Percentiles rank a stretch among this genome's conserved stretches.
Evolutionary conservation across 1,284 basidiomycete genomes (phyloP).

Genomic region (Sparassis latifolia): DNA sequence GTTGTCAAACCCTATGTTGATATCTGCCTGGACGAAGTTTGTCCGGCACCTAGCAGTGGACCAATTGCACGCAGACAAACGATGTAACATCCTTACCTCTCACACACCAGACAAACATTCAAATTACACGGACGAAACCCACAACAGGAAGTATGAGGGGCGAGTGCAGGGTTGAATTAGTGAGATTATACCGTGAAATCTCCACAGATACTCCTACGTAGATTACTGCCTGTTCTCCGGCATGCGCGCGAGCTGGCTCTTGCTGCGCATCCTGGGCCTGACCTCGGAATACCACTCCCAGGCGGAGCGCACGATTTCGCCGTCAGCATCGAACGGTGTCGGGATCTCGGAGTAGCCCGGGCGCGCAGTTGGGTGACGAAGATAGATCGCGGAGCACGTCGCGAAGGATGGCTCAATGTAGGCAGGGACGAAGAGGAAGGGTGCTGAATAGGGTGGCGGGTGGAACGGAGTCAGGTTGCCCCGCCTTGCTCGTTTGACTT

Average conservation of each 20-base stretch:
- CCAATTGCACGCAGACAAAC: too few species aligned
- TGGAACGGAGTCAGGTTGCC: conserved; percentile 65
- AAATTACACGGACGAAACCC: too few species aligned
- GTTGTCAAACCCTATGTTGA: too few species aligned
- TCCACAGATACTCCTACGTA: too few species aligned
- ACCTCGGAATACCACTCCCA: conserved; percentile 91
- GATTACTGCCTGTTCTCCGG: conserved; percentile 50
- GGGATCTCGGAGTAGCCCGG: conserved; percentile 91
- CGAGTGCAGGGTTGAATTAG: too few species aligned
- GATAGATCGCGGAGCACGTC: conserved; percentile 90
- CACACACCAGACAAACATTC: too few species aligned
- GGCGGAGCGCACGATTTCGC: conserved; percentile 76
- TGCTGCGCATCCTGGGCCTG: conserved; percentile 67
- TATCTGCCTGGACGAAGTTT: too few species aligned
- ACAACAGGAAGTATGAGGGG: too few species aligned
- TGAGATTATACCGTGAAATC: too few species aligned
- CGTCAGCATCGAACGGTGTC: conserved; percentile 90
- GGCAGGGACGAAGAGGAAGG: conserved; percentile 92
- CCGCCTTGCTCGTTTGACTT: conserved; percentile 1
- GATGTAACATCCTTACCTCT: too few species aligned
- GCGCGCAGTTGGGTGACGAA: conserved; percentile 93
- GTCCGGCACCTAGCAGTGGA: too few species aligned
- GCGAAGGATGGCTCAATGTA: conserved; percentile 90
- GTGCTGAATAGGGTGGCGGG: conserved; percentile 83
- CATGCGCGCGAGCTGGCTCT: conserved; percentile 58